A percentile compares a stretch with the other conserved stretches of the same genome.
Evolutionary conservation across 768 basidiomycete genomes (phyloP).

Genomic region (Hericium erinaceus): DNA sequence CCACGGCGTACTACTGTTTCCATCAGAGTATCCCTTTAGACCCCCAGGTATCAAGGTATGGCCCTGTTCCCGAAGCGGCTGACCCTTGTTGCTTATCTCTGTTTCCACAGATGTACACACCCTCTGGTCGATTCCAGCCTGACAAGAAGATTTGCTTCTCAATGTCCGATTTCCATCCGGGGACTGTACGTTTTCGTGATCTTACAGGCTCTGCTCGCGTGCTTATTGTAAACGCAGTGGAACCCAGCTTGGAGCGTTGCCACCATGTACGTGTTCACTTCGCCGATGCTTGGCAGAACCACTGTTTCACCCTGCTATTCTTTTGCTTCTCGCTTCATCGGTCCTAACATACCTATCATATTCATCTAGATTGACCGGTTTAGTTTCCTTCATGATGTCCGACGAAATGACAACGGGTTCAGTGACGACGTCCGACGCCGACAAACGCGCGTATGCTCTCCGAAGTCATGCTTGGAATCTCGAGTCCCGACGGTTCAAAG

Average conservation of each 20-base stretch:
- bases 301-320: conserved; percentile 7
- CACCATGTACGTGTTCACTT: conserved; percentile 60
- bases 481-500: conserved; percentile 66
- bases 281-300: conserved; percentile 1
- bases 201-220: neutral
- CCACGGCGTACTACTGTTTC: conserved; percentile 87
- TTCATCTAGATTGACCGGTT: conserved; percentile 68
- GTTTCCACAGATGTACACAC: conserved; percentile 70
- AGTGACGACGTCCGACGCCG: conserved; percentile 65
- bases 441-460: conserved; percentile 69
- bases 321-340: neutral
- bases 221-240: conserved; percentile 43
- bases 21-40: conserved; percentile 92
- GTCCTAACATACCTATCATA: neutral
- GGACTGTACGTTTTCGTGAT: conserved; percentile 40
- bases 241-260: conserved; percentile 94
- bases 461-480: conserved; percentile 86
- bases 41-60: conserved; percentile 92
- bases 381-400: conserved; percentile 89
- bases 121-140: conserved; percentile 83
- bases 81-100: neutral
- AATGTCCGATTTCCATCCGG: conserved; percentile 94
- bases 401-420: conserved; percentile 97
- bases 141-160: conserved; percentile 97
- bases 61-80: conserved; percentile 1